Conservation (phyloP, 805 yeast genomes). For the Wickerhamomyces pijperi region DNA sequence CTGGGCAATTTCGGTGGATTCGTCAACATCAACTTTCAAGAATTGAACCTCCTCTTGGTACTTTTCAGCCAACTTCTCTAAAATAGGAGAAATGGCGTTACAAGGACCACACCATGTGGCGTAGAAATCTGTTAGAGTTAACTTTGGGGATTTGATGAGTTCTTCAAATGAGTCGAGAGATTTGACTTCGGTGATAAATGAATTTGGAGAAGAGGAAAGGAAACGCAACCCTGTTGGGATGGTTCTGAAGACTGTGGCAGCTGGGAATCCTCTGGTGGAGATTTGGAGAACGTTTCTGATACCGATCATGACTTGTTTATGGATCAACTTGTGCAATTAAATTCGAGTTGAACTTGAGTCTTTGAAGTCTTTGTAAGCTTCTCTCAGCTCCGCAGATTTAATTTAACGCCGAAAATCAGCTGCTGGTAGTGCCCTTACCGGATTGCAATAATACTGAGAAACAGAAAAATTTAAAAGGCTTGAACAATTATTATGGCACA, state of each 20-base stretch:
- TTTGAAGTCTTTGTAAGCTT: too few relatives aligned
- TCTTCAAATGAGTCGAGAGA: slow-evolving; percentile 25
- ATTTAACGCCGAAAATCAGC: too few relatives aligned
- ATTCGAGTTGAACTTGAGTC: too few relatives aligned
- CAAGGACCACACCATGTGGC: slow-evolving; percentile 81
- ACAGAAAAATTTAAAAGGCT: too few relatives aligned
- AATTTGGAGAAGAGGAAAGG: slow-evolving; percentile 4
- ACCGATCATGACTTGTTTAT: background rate
- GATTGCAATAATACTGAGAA: too few relatives aligned
- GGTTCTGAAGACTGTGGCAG: too few relatives aligned
- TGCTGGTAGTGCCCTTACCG: too few relatives aligned
- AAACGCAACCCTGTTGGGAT: slow-evolving; percentile 2
- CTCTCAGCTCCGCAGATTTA: too few relatives aligned
- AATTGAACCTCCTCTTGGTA: slow-evolving; percentile 40
- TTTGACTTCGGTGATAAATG: slow-evolving; percentile 23
- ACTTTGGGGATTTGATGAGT: slow-evolving; percentile 23
- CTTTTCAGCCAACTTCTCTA: slow-evolving; percentile 28
- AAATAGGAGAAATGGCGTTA: slow-evolving; percentile 53
- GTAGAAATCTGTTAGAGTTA: slow-evolving; percentile 51
- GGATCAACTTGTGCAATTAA: background rate
- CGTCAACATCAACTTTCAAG: slow-evolving; percentile 64
- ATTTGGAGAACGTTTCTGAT: too few relatives aligned
- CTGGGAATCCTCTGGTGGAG: too few relatives aligned
- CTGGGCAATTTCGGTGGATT: slow-evolving; percentile 44
- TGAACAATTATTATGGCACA: too few relatives aligned